These are phyloP conservation scores for Phytophthora europaea DNA, from an alignment of 352 stramenopile genomes.

Conservation along the genomic window DNA sequence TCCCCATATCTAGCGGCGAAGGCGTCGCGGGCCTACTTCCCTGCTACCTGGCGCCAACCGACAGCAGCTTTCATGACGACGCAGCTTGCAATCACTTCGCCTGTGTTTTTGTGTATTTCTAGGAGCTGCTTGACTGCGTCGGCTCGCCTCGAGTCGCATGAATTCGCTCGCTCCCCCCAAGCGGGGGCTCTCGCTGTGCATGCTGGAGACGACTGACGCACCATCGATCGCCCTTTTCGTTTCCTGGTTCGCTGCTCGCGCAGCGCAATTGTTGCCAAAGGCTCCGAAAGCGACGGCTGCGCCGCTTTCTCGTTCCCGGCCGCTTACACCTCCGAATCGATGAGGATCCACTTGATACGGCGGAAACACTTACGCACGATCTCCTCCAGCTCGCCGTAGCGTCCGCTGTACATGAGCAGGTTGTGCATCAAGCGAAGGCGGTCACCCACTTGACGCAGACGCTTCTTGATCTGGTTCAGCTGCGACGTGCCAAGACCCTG, in stretches of 20 bases:
- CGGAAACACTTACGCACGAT: constrained; percentile 93
- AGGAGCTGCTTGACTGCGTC: constrained; percentile 31
- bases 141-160: constrained; percentile 10
- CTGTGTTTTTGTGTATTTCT: constrained; percentile 41
- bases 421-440: constrained; percentile 91
- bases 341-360: constrained; percentile 94
- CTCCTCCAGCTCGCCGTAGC: constrained; percentile 86
- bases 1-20: constrained; percentile 34
- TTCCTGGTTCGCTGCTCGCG: constrained; percentile 13
- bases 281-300: neutral
- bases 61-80: constrained; percentile 14
- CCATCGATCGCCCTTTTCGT: constrained; percentile 14
- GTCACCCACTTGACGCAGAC: constrained; percentile 86
- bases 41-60: neutral
- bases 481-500: constrained; percentile 82
- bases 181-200: neutral
- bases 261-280: constrained; percentile 1
- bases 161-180: neutral
- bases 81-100: constrained; percentile 20
- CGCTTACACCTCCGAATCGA: constrained; percentile 89
- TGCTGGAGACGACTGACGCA: constrained; percentile 19
- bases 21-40: constrained; percentile 2
- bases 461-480: constrained; percentile 91
- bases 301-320: neutral
- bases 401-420: constrained; percentile 90